Base-by-base conservation (phyloP, 495 filamentous ascomycete genomes). In the Daldinia childiae region DNA sequence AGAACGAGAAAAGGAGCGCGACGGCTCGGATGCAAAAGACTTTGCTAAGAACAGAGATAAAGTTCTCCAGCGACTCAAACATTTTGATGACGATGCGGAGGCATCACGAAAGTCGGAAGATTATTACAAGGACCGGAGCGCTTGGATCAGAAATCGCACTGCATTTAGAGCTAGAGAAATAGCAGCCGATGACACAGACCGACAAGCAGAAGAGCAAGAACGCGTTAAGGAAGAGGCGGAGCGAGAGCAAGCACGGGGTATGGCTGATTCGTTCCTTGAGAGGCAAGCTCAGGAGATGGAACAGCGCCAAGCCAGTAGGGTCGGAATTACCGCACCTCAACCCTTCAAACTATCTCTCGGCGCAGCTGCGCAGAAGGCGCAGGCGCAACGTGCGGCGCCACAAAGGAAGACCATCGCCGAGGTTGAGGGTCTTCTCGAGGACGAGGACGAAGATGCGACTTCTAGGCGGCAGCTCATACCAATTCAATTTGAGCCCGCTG, bases 261-360 rank as follows among this genome's bases (percentile, higher is more conserved):
- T 94, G 90, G 95, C 95, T 12, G 95, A 98, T 77, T 90, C 91
- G 58, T 98, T 98, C 90, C 88, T 98, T 26, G 93, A 93, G 60
- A 88, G 90, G 54, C 93, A 97, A 78, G 93, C 93, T 0, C 87
- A 93, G 74, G 95, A 97, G 76, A 85, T 98, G 78, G 90, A 92
- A 76, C 83, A 89, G 69, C 83, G 87, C 34, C 89, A 90, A 8
- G 77, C 76, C 0, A 76, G 74, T 2, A 64, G 71, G 39, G 75
- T 77, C 30, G 80, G 83, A n/a, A 69, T 79, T 36, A 69, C 78
- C 0, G 93, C 95, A 70, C 91, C 92, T 0, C 90, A 93, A 78
- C 91, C 90, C 55, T 97, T 99, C 88, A 98, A 96, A 81, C 86
- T 99, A 34, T 96, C 93, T 1, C 91, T 99, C 41, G 93, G 94